Evolutionary conservation across 768 basidiomycete genomes (phyloP).

Genomic region (Auricularia cornea): DNA sequence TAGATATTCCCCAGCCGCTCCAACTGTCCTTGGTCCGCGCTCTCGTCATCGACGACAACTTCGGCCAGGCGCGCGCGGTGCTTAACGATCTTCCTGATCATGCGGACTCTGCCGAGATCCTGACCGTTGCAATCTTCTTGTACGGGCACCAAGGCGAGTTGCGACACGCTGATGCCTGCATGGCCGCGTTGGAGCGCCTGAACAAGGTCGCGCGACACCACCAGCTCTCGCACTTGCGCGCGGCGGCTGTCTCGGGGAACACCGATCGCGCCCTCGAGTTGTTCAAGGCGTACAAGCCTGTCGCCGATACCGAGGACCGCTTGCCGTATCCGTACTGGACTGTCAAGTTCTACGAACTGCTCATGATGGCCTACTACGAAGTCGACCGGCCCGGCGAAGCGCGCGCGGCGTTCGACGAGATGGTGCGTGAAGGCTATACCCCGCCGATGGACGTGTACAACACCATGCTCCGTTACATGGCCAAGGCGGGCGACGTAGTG

Average conservation of each 20-base stretch:
- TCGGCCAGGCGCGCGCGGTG: not conserved
- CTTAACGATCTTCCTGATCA: not conserved
- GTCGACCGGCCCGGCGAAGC: slow-evolving; percentile 36
- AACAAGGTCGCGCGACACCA: slow-evolving; percentile 22
- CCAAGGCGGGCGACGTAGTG: slow-evolving; percentile 44
- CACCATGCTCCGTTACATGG: slow-evolving; percentile 51
- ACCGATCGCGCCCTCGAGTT: slow-evolving; percentile 33
- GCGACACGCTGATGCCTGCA: slow-evolving; percentile 36
- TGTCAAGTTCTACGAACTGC: slow-evolving; percentile 43
- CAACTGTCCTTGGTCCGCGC: not conserved
- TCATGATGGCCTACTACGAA: slow-evolving; percentile 41
- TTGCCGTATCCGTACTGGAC: slow-evolving; percentile 28
- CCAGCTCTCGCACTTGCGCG: slow-evolving; percentile 44
- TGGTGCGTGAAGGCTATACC: slow-evolving; percentile 38
- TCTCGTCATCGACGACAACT: not conserved
- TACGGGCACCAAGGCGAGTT: slow-evolving; percentile 45
- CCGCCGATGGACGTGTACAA: slow-evolving; percentile 54
- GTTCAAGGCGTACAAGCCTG: slow-evolving; percentile 51
- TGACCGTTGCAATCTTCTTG: slow-evolving; percentile 38
- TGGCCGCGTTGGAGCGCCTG: slow-evolving; percentile 25
- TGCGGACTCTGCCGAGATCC: slow-evolving; percentile 10
- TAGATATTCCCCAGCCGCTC: not conserved
- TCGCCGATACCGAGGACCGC: slow-evolving; percentile 19
- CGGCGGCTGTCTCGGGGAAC: slow-evolving; percentile 41
- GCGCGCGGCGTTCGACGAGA: slow-evolving; percentile 41